These are phyloP conservation scores for Mycena kentingensis DNA, from an alignment of 768 basidiomycete genomes.

Conservation along the genomic window DNA sequence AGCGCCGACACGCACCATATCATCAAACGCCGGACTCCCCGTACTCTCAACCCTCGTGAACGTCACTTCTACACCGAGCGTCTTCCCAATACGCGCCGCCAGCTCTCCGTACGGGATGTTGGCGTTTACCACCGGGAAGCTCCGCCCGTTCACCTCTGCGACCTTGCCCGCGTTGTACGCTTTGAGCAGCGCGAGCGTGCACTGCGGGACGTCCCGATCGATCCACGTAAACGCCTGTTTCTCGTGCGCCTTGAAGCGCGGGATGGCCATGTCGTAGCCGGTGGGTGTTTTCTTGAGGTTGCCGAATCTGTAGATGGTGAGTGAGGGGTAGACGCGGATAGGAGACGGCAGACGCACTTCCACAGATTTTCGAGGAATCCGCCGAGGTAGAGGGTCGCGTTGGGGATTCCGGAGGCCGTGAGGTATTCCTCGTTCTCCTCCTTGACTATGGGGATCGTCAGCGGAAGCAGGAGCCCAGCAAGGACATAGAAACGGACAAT, in stretches of 20 bases:
- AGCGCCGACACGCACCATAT: constrained; percentile 5
- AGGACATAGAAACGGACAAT: background rate
- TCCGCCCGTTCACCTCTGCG: background rate
- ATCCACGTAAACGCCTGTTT: background rate
- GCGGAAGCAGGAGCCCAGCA: background rate
- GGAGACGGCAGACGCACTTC: background rate
- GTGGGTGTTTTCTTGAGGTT: background rate
- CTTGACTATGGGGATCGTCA: background rate
- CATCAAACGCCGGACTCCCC: constrained; percentile 3
- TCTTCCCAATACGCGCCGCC: background rate
- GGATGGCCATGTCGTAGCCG: background rate
- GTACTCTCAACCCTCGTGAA: background rate
- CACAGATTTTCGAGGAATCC: background rate
- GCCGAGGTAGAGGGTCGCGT: background rate
- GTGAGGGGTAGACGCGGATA: background rate
- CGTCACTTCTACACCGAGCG: constrained; percentile 7
- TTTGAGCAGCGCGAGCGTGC: background rate
- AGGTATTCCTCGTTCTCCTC: background rate
- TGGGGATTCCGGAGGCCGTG: background rate
- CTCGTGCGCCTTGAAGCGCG: background rate
- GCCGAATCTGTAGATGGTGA: background rate
- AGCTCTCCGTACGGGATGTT: background rate
- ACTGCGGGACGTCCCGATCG: background rate
- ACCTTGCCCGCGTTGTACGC: background rate
- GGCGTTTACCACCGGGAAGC: background rate